A percentile compares a stretch with the other conserved stretches of the same genome.
Evolutionary conservation across 78 protist species (phyloP).

Genomic region (Dictyostelium brefeldianum): DNA sequence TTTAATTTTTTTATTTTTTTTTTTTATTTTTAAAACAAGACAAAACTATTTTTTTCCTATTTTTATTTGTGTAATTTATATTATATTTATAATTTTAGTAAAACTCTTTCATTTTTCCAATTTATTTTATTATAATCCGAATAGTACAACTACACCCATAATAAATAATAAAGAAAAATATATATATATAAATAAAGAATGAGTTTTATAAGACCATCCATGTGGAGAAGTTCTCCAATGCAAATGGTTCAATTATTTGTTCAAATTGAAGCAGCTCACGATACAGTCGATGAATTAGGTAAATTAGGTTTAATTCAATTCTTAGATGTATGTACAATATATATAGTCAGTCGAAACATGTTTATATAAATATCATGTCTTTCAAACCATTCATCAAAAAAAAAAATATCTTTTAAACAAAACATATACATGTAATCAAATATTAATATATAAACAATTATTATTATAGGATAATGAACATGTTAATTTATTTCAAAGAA

Average conservation of each 20-base stretch:
- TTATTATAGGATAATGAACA: constrained; percentile 84
- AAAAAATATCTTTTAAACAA: not conserved
- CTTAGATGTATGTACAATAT: constrained; percentile 77
- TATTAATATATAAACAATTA: not conserved
- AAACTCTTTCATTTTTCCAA: no score
- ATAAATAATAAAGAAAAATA: not conserved
- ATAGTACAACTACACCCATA: no score
- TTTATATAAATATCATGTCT: not conserved
- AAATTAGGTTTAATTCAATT: constrained; percentile 88
- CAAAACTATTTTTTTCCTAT: no score
- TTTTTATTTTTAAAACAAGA: no score
- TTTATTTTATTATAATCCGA: no score
- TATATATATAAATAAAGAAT: not conserved
- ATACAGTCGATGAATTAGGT: constrained; percentile 91
- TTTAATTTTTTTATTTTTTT: no score
- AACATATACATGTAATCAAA: not conserved
- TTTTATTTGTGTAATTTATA: no score
- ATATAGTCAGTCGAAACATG: no score
- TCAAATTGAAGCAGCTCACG: constrained; percentile 93
- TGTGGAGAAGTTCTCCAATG: constrained; percentile 91
- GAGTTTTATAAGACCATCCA: constrained; percentile 36
- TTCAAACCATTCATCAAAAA: not conserved
- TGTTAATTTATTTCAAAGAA: constrained; percentile 91
- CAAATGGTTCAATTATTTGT: constrained; percentile 88
- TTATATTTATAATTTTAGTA: no score